Evolutionary conservation across 495 filamentous ascomycete genomes (phyloP).

Genomic region (Bryoglossum gracile): DNA sequence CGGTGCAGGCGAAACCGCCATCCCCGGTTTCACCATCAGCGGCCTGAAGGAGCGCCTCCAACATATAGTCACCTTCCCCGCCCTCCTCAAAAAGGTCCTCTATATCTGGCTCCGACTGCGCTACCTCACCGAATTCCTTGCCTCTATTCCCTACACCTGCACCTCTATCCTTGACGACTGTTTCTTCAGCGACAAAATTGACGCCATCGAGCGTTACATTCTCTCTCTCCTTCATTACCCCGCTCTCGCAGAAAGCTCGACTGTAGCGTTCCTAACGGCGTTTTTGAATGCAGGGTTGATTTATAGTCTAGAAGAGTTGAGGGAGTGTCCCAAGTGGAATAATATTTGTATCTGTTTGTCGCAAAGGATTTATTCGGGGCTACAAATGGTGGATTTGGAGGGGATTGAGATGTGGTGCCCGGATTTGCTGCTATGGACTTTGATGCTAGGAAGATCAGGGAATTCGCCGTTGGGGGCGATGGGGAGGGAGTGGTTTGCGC

Average conservation of each 20-base stretch:
- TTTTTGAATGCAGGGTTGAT: constrained; percentile 4
- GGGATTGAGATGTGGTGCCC: background rate
- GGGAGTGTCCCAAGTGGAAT: constrained; percentile 8
- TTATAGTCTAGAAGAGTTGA: background rate
- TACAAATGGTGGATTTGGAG: constrained; percentile 1
- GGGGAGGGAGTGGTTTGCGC: background rate
- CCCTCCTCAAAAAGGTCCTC: background rate
- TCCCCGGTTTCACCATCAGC: background rate
- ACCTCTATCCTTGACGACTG: background rate
- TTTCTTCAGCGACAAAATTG: constrained; percentile 5
- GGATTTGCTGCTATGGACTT: constrained; percentile 5
- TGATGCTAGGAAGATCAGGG: constrained; percentile 2
- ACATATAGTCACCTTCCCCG: background rate
- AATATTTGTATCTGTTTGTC: constrained; percentile 4
- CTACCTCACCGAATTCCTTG: constrained; percentile 4
- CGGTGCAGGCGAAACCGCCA: constrained; percentile 1
- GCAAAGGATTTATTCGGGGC: constrained; percentile 4
- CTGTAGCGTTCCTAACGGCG: constrained; percentile 3
- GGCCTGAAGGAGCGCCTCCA: background rate
- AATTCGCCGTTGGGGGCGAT: background rate
- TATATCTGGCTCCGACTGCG: constrained; percentile 11
- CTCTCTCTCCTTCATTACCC: background rate
- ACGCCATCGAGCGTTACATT: constrained; percentile 1
- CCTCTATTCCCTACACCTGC: background rate
- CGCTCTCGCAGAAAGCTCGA: background rate